Evolutionary conservation across 805 yeast genomes (phyloP).

Genomic region (Saccharomyces paradoxus): DNA sequence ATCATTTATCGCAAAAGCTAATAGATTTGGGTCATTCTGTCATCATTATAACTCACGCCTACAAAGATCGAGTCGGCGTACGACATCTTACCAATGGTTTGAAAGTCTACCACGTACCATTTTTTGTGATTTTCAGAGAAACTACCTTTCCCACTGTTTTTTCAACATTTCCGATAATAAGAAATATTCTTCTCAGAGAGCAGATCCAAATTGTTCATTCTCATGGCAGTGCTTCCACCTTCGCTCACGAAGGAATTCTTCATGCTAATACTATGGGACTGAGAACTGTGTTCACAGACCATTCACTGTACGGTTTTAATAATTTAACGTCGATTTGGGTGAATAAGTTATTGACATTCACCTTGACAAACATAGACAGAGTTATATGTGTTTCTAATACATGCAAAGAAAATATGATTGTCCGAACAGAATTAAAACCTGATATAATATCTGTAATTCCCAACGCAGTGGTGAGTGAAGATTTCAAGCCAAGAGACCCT

Average conservation of each 20-base stretch:
- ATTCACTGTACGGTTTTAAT: constrained; percentile 89
- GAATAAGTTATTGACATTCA: constrained; percentile 76
- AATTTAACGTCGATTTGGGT: constrained; percentile 77
- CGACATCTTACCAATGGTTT: constrained; percentile 81
- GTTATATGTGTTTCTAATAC: constrained; percentile 96
- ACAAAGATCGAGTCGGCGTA: constrained; percentile 74
- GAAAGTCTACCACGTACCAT: constrained; percentile 87
- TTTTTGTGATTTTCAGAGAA: constrained; percentile 69
- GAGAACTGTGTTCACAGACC: constrained; percentile 89
- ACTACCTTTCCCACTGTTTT: constrained; percentile 85
- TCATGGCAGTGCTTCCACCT: constrained; percentile 80
- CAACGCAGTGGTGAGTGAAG: constrained; percentile 82
- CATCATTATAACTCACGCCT: constrained; percentile 79
- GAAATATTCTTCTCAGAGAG: constrained; percentile 83
- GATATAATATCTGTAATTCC: constrained; percentile 81
- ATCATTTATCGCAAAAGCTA: constrained; percentile 79
- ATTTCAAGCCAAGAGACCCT: constrained; percentile 48
- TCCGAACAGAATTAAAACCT: constrained; percentile 79
- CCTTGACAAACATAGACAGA: constrained; percentile 80
- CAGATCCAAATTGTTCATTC: constrained; percentile 85
- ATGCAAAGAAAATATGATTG: constrained; percentile 89
- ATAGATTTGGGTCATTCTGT: constrained; percentile 80
- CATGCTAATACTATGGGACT: constrained; percentile 92
- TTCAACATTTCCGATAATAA: constrained; percentile 72
- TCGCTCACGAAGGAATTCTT: constrained; percentile 85